Percentiles rank a stretch among this genome's conserved stretches.
Evolutionary conservation across 148 eudicot species (phyloP).

Genomic region (Spergularia marina): DNA sequence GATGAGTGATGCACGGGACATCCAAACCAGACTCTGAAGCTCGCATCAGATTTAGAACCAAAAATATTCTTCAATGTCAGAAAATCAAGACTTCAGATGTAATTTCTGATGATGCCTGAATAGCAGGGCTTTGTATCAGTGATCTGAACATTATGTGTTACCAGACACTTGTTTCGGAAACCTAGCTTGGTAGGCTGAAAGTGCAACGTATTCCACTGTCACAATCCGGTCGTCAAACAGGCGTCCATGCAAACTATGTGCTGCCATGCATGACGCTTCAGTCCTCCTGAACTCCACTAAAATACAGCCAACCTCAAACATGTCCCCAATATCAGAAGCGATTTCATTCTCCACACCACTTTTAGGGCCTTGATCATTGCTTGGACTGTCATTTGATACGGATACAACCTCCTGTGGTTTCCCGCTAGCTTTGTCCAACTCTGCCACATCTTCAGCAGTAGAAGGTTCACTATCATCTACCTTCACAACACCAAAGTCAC

Average conservation of each 20-base stretch:
- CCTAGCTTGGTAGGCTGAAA: slow-evolving; percentile 43
- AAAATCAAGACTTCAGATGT: not conserved
- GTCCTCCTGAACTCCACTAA: slow-evolving; percentile 73
- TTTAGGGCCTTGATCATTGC: slow-evolving; percentile 23
- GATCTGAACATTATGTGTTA: not conserved
- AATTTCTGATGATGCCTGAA: not conserved
- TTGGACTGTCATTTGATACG: slow-evolving; percentile 11
- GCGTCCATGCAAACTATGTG: slow-evolving; percentile 86
- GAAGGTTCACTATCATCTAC: slow-evolving; percentile 24
- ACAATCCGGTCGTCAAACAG: slow-evolving; percentile 61
- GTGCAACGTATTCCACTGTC: slow-evolving; percentile 54
- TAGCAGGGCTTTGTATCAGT: not conserved
- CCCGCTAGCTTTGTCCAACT: slow-evolving; percentile 25
- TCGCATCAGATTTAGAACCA: not conserved
- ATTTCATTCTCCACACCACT: slow-evolving; percentile 20
- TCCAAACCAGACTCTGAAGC: not conserved
- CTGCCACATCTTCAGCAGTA: slow-evolving; percentile 23
- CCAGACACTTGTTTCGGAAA: slow-evolving; percentile 36
- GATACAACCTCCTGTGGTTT: slow-evolving; percentile 21
- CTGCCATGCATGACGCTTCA: slow-evolving; percentile 85
- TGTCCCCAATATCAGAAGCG: slow-evolving; percentile 16
- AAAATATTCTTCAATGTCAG: not conserved
- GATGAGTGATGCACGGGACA: not conserved
- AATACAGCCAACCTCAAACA: slow-evolving; percentile 63
- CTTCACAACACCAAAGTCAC: slow-evolving; percentile 17